Evolutionary conservation across 108 stramenopile species (phyloP).

Genomic region (Nannochloropsis gaditana): DNA sequence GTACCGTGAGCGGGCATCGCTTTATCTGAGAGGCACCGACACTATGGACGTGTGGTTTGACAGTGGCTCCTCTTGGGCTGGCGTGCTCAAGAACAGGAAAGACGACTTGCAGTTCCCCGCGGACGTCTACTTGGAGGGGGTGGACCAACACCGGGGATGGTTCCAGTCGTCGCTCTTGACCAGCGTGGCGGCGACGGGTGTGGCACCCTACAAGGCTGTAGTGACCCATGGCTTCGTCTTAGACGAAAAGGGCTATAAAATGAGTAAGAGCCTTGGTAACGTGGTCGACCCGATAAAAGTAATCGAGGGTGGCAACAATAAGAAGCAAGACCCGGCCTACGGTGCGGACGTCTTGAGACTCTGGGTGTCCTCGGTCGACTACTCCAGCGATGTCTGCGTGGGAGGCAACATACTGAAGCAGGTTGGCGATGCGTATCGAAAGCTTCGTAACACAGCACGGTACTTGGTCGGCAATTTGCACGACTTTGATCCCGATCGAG

Average conservation of each 20-base stretch:
- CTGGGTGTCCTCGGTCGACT: conserved; percentile 96
- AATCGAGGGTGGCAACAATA: conserved; percentile 51
- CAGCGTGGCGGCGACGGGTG: conserved; percentile 69
- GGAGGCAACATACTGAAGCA: conserved; percentile 86
- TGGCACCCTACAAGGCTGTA: conserved; percentile 78
- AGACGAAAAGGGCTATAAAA: conserved; percentile 96
- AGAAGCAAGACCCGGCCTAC: conserved; percentile 65
- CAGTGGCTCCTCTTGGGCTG: conserved; percentile 94
- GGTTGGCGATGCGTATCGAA: conserved; percentile 82
- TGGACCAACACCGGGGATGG: conserved; percentile 96
- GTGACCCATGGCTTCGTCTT: conserved; percentile 97
- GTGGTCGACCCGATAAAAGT: conserved; percentile 78
- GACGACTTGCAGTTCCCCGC: conserved; percentile 79
- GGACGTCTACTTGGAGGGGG: conserved; percentile 79
- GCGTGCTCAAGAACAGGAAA: conserved; percentile 67
- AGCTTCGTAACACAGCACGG: conserved; percentile 87
- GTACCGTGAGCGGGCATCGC: conserved; percentile 69
- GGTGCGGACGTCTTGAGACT: conserved; percentile 95
- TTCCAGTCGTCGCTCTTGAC: conserved; percentile 96
- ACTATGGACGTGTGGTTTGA: conserved; percentile 99
- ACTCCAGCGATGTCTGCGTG: conserved; percentile 82
- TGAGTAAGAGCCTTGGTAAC: conserved; percentile 95
- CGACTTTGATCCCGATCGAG: conserved; percentile 71
- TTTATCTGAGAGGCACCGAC: conserved; percentile 91
- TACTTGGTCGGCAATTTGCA: conserved; percentile 86